Conservation (phyloP, 352 stramenopile genomes). For the Thalassiosira pacifica region DNA sequence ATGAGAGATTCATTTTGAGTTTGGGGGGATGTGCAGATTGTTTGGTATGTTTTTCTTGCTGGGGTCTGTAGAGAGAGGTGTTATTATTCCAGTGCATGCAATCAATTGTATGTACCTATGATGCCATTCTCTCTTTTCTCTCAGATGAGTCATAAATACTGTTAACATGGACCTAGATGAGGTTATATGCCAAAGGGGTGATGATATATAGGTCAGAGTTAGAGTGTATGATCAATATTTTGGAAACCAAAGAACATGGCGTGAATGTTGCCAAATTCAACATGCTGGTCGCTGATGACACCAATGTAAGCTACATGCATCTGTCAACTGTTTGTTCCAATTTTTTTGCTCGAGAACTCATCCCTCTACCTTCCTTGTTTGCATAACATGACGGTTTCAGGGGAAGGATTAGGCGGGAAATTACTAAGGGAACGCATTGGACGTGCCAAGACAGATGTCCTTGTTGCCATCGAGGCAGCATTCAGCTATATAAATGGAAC, state of each 20-base stretch:
- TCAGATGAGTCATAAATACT: too few relatives aligned
- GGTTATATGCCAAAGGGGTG: too few relatives aligned
- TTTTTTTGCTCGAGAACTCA: neutral
- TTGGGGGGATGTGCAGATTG: slow-evolving; percentile 94
- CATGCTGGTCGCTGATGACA: slow-evolving; percentile 50
- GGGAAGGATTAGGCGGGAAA: slow-evolving; percentile 44
- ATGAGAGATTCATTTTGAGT: slow-evolving; percentile 99
- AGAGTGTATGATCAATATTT: too few relatives aligned
- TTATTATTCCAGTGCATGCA: too few relatives aligned
- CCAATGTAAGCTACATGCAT: slow-evolving; percentile 28
- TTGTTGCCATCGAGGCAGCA: slow-evolving; percentile 50
- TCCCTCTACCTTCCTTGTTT: neutral
- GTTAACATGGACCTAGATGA: too few relatives aligned
- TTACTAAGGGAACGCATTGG: slow-evolving; percentile 41
- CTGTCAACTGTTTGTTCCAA: neutral
- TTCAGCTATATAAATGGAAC: slow-evolving; percentile 41
- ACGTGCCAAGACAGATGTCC: slow-evolving; percentile 32
- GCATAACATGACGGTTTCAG: neutral
- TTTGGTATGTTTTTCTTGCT: too few relatives aligned
- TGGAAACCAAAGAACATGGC: slow-evolving; percentile 47
- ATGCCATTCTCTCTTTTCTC: too few relatives aligned
- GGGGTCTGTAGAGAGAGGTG: too few relatives aligned
- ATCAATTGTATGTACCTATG: too few relatives aligned
- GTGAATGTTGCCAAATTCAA: slow-evolving; percentile 45
- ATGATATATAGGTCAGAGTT: too few relatives aligned